phyloP scores from a whole-genome alignment of 129 eudicot species.

The Dittrichia graveolens region DNA sequence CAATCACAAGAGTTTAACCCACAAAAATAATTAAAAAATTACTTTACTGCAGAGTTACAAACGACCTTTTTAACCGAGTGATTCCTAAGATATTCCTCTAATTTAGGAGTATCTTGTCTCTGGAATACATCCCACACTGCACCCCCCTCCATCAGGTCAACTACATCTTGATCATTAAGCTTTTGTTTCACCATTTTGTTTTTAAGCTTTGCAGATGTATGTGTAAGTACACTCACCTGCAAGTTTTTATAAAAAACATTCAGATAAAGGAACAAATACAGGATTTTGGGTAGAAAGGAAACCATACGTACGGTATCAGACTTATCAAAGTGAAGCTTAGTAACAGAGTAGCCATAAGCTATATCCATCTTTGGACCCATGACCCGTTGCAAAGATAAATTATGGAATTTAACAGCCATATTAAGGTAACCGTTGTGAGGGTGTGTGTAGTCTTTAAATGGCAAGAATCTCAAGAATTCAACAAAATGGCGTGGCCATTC shows the following conservation, averaged over 20 bases:
- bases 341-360: not conserved
- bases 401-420: not conserved
- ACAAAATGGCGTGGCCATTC: conserved; percentile 20
- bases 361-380: conserved; percentile 29
- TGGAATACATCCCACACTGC: conserved; percentile 18
- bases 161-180: not conserved
- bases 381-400: not conserved
- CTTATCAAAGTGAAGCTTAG: conserved; percentile 21
- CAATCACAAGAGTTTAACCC: not conserved
- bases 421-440: conserved; percentile 20
- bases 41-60: too few relatives aligned
- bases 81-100: conserved; percentile 22
- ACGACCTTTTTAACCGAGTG: not conserved
- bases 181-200: conserved; percentile 9
- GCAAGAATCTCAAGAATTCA: conserved; percentile 5
- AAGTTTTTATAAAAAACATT: not conserved
- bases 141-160: conserved; percentile 13
- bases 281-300: not conserved
- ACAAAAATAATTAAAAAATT: not conserved
- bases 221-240: conserved; percentile 23
- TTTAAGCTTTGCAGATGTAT: conserved; percentile 20
- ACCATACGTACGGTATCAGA: conserved; percentile 16
- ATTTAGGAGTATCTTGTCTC: not conserved
- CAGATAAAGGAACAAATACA: too few relatives aligned
- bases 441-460: conserved; percentile 10